Evolutionary conservation across 129 eudicot genomes (phyloP), one percentile per base, ranked within the genome.

Genomic region (Solidago caesia): DNA sequence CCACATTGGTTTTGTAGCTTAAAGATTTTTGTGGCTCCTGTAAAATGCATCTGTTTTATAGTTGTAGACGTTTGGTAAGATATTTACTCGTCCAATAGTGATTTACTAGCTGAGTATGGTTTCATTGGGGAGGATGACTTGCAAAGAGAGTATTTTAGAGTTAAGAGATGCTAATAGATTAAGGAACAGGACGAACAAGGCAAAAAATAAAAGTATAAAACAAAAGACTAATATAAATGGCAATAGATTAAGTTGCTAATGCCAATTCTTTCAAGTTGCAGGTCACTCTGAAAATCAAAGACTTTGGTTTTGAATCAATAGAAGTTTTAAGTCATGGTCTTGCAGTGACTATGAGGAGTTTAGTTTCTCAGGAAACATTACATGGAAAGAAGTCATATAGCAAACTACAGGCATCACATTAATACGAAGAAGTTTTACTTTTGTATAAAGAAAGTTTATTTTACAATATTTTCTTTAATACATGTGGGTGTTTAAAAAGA

Each of bases 81-180:
- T 62, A 64, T 27, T 46, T 60, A 27, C 27, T 45, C 26, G 39
- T 42, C 12, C 29, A 45, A 14, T 39, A 59, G 39, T 61, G 39
- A 47, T 74, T 33, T 62, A 62, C 62, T 73, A 73, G 60, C 77
- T 60, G 58, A 73, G 25, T 16, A 63, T 29, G 59, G 52, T 64
- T 51, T 63, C 43, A 53, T 74, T 74, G 47, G 58, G 58, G 25
- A 52, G 21, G 58, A 33, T 52, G 58, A 52, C 15, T 52, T 52
- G 58, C 25, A 52, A 52, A 52, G 25, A 52, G 58, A 14, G 15
- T 52, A 52, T 52, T 12, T 52, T 12, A 16, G 14, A 52, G 15
- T 33, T 33, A 12, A 52, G 58, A 52, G 6, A 14, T 5, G 21
- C 16, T 5, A 13, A 52, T 52, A 52, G 58, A 52, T 52, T 52